Base-by-base conservation (phyloP, 1,284 basidiomycete species). In the Vanrija sp. region DNA sequence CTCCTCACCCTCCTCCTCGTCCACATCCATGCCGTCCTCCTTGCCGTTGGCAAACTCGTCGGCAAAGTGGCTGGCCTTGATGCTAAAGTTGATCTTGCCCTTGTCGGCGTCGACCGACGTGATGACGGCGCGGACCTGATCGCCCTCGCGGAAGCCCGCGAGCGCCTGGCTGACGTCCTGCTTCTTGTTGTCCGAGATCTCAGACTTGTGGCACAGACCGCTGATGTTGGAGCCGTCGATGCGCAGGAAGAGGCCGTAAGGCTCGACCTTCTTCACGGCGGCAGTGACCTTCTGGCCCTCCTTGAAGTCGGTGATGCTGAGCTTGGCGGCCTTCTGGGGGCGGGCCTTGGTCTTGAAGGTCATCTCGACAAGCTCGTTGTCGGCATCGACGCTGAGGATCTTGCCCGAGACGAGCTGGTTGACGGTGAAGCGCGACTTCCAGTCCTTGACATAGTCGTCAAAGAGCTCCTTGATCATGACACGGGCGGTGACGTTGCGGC, bases 381-480 rank as follows among this genome's bases (percentile, higher is more conserved):
- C 80, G 19, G 67, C 51, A 69, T 94, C 83, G 58, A 91, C 78
- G 55, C 89, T 85, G 26, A 90, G 75, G 66, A 98, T 84, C 54
- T 88, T 86, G 51, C 93, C 94, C 56, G 85, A 85, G 18, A 98
- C 91, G 5, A 97, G 75, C 68, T 97, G 91, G 64, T 90, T 87
- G 43, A 83, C 79, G 55, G 83, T 78, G 75, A 98, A 98, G 5
- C 82, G 83, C 38, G 82, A 78, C 77, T 94, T 88, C 94, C 95
- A 98, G 51, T 98, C 94, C 76, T 97, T 95, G 63, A 96, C 84
- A 73, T 84, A 96, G 69, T 91, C 86, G 73, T 94, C 88, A 72
- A 95, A 91, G 29, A 96, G 82, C 76, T 97, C 91, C 72, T 85
- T 87, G 72, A 98, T 98, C 77, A 95, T 92, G 23, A 98, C 87